These are phyloP conservation scores for Syncephalis fuscata DNA, from an alignment of 371 early-diverging fungal species.

Conservation along the genomic window DNA sequence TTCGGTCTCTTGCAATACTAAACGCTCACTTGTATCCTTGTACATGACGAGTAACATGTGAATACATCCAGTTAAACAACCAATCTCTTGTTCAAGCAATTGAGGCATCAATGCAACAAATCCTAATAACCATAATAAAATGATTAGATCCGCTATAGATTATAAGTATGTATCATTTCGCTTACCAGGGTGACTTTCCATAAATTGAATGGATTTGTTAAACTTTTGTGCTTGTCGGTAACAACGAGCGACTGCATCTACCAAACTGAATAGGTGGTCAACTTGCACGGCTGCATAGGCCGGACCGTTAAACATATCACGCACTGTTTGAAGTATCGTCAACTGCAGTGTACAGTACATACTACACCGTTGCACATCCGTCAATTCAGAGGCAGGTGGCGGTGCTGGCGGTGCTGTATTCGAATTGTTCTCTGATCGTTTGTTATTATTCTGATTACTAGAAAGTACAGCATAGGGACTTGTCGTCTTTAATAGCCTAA, in stretches of 20 bases:
- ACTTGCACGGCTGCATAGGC: constrained; percentile 43
- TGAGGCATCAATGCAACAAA: constrained; percentile 81
- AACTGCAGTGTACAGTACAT: constrained; percentile 15
- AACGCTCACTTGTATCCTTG: constrained; percentile 22
- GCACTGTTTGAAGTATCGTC: constrained; percentile 56
- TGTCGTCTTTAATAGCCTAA: constrained; percentile 54
- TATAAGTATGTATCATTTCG: no score
- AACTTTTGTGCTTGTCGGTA: constrained; percentile 71
- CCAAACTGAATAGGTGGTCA: constrained; percentile 36
- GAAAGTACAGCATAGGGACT: constrained; percentile 34
- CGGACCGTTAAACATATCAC: constrained; percentile 32
- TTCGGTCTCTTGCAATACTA: constrained; percentile 22
- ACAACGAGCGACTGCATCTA: constrained; percentile 65
- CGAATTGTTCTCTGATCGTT: neutral
- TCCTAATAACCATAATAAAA: constrained; percentile 19
- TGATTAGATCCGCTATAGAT: neutral
- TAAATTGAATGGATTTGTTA: constrained; percentile 57
- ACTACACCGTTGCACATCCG: neutral
- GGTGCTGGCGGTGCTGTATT: neutral
- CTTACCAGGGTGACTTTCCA: constrained; percentile 41
- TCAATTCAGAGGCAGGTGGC: neutral
- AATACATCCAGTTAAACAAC: constrained; percentile 29
- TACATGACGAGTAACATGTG: constrained; percentile 29
- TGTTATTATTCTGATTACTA: neutral
- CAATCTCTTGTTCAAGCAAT: constrained; percentile 60